Evolutionary conservation across 2,329 filamentous ascomycete genomes (phyloP), one percentile per base, ranked within the genome.

Genomic region (Cadophora sp.): DNA sequence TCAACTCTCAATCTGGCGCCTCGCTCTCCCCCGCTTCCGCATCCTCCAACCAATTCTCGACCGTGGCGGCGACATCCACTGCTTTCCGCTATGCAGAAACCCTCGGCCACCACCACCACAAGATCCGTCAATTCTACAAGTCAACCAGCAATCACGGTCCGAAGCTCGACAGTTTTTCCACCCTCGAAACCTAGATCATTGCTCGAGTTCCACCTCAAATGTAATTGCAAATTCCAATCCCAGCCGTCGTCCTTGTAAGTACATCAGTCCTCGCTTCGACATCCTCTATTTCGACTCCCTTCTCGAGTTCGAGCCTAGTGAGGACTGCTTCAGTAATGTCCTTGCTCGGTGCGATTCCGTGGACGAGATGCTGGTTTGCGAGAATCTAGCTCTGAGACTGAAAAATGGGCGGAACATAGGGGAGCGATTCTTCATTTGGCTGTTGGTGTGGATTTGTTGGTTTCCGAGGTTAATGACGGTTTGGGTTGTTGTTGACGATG

Each of bases 231-330:
- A 2, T 9, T 12, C 7, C 37, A 43, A 22, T 22, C 19, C 43
- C 2, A 7, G 19, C 22, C 43, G 6, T 3, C 2, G 22, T 12
- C 29, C 4, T 26, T n/a, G 19, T 7, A n/a, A 43, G 9, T 59
- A 59, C n/a, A 40, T 59, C n/a, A 40, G 55, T 40, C 19, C 55
- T 14, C 11, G n/a, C 29, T 59, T 59, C 55, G 55, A 59, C 34
- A 59, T 59, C n/a, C 22, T 59, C 1, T 59, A 26, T 16, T 59
- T 59, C 31, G 55, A 59, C 26, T 27, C 2, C 29, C 8, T 56
- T 7, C 8, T 12, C 4, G 53, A 56, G 12, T 53, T 53, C 26
- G 14, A 53, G 26, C 26, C 11, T 24, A 26, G 50, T 2, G 50
- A 26, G 5, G 29, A 19, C 5, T 53, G 26, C 22, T 1, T 14